Evolutionary conservation across 768 basidiomycete species (phyloP).

Genomic region (Hydnum rufescens): DNA sequence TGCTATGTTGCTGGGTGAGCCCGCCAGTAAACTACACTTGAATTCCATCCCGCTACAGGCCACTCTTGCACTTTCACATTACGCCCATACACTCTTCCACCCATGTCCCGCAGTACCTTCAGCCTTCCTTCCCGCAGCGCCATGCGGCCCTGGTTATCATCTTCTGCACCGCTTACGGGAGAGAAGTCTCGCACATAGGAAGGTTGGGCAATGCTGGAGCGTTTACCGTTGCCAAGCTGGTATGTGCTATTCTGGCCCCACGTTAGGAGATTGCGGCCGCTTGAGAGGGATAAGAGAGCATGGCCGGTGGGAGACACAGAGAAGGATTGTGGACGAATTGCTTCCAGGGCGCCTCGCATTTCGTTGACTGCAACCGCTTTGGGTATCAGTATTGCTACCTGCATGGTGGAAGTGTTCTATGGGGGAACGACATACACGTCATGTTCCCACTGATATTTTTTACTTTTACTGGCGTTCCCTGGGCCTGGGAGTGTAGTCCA

Average conservation of each 20-base stretch:
- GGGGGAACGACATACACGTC: conserved; percentile 64
- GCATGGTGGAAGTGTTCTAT: too few relatives aligned
- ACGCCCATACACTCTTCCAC: conserved; percentile 39
- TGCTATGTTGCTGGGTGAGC: too few relatives aligned
- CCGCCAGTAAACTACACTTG: conserved; percentile 56
- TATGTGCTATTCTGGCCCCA: conserved; percentile 61
- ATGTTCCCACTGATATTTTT: conserved; percentile 63
- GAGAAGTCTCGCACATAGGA: conserved; percentile 27
- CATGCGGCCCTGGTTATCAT: conserved; percentile 23
- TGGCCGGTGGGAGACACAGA: conserved; percentile 47
- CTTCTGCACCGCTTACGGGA: conserved; percentile 12
- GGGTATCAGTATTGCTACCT: conserved; percentile 7
- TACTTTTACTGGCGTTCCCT: conserved; percentile 47
- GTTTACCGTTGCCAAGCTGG: conserved; percentile 59
- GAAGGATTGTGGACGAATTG: conserved; percentile 41
- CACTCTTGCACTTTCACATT: conserved; percentile 44
- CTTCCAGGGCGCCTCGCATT: conserved; percentile 31
- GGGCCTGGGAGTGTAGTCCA: conserved; percentile 43
- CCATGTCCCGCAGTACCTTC: conserved; percentile 35
- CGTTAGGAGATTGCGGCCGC: conserved; percentile 31
- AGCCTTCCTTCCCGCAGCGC: conserved; percentile 35
- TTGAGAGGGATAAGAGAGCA: conserved; percentile 40
- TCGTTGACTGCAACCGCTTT: conserved; percentile 46
- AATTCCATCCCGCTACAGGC: conserved; percentile 40
- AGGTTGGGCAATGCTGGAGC: conserved; percentile 36